Conservation (phyloP, 441 rosid genomes). For the Theobroma grandiflorum region DNA sequence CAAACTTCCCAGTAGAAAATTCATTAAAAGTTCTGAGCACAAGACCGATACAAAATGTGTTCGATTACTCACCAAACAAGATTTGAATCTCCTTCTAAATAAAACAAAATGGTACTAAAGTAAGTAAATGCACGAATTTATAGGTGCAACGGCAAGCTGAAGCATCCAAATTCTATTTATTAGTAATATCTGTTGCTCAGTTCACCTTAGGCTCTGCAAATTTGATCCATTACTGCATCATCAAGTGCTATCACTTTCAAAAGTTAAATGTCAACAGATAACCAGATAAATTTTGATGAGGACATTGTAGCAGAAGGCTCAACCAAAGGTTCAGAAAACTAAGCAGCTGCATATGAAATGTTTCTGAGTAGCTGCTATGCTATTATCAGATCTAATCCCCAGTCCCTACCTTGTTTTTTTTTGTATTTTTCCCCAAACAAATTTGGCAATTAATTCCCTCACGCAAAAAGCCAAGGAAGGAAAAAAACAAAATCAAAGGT, state of each 20-base stretch:
- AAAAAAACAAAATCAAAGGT: neutral
- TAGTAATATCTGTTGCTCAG: neutral
- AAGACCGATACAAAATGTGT: too few species aligned
- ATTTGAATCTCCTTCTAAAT: too few species aligned
- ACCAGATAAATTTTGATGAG: neutral
- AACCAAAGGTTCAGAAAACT: neutral
- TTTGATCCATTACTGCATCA: neutral
- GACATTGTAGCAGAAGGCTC: neutral
- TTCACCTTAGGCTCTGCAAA: neutral
- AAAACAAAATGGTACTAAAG: neutral
- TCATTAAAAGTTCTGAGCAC: neutral
- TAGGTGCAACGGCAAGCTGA: neutral
- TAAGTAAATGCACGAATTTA: neutral
- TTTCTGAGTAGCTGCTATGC: neutral
- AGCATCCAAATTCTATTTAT: neutral
- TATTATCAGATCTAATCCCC: neutral
- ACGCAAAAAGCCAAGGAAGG: neutral
- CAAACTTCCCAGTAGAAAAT: neutral
- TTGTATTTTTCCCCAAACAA: neutral
- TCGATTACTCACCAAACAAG: too few species aligned
- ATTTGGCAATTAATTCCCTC: neutral
- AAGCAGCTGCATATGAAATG: conserved; percentile 11
- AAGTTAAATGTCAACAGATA: neutral
- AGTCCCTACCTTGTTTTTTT: neutral
- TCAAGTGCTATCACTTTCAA: neutral